Evolutionary conservation across 2,329 filamentous ascomycete genomes (phyloP), one percentile per base, ranked within the genome.

Genomic region (Balansia obtecta): DNA sequence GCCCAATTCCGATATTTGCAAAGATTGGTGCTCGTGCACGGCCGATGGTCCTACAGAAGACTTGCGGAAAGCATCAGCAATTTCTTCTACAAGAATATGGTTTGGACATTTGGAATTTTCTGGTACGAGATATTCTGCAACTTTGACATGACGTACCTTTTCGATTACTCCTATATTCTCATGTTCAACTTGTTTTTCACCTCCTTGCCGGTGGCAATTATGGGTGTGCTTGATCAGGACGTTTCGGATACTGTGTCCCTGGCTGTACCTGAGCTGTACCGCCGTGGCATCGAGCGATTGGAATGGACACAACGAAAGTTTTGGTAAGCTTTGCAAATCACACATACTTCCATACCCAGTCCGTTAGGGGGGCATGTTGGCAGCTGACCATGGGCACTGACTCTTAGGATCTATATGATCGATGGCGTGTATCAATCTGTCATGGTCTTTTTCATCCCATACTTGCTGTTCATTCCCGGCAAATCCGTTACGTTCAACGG

Each of bases 1-100:
- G 90, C 88, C 1, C 90, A 96, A 67, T 96, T 96, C 73, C 80
- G 88, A 40, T 96, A 87, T 71, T 73, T 96, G 48, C 84, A 89
- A 59, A 76, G 90, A 50, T 74, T 96, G 53, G 79, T 96, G 32
- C 77, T 96, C 18, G 89, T 96, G 4, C 90, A 96, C 63, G 90
- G 90, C 52, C 81, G 90, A 52, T 96, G 90, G 88, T 95, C 89
- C n/a, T 98, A 98, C 70, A 81, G 91, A 49, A 82, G 93, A 59
- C 72, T 98, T 65, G 88, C 85, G 32, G 93, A 98, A 71, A 87
- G 85, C 45, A 96, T 94, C 61, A 88, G 89, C 66, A 98, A 98
- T 67, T 98, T 98, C 76, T 98, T 98, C 75, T 98, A 97, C 80
- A 98, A 98, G 85, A 98, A 97, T 72, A 86, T 98, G 68, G 85